Base-by-base conservation (phyloP, 352 stramenopile species). In the Phytophthora colocasiae region DNA sequence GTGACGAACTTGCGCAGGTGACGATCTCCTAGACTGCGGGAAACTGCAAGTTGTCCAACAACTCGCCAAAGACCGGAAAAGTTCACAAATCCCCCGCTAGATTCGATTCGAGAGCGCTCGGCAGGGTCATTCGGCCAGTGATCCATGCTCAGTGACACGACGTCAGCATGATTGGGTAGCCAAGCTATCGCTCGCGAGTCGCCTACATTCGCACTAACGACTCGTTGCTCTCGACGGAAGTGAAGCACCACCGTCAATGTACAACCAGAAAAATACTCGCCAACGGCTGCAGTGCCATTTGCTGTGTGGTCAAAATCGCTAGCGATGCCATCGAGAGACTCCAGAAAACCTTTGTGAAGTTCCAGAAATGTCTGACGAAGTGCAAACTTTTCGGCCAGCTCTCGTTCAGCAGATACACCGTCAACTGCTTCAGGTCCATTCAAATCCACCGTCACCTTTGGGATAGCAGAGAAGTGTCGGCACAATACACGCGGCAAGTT, bases 41-140 rank as follows among this genome's bases (percentile, higher is more conserved):
- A 97, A 29, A 99, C 90, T 34, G 93, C 94, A 19, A 99, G 81
- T 48, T 90, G 87, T 12, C 93, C 93, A 61, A 97, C 93, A 2
- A 98, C 92, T 70, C 93, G 72, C 82, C 85, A 91, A 17, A 93
- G 74, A 11, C 88, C 88, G 17, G 74, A 69, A 50, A 88, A 92
- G 14, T 51, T 76, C 34, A 95, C 75, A 47, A 93, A 92, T 6
- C 87, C 87, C 6, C 87, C 87, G 36, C 82, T 93, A 3, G 81
- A 91, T 45, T 95, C 85, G 57, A 95, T 91, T 26, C 87, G 77
- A 4, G 50, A 65, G 6, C 80, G 73, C 57, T 95, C 87, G 15
- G 19, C 39, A 1, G 69, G 44, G 0, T 72, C 71, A 51, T 92
- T 77, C 15, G 87, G 87, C 68, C 74, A 87, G 66, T 93, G 87